Conservation (phyloP, 768 basidiomycete species). For the Boletus edulis region DNA sequence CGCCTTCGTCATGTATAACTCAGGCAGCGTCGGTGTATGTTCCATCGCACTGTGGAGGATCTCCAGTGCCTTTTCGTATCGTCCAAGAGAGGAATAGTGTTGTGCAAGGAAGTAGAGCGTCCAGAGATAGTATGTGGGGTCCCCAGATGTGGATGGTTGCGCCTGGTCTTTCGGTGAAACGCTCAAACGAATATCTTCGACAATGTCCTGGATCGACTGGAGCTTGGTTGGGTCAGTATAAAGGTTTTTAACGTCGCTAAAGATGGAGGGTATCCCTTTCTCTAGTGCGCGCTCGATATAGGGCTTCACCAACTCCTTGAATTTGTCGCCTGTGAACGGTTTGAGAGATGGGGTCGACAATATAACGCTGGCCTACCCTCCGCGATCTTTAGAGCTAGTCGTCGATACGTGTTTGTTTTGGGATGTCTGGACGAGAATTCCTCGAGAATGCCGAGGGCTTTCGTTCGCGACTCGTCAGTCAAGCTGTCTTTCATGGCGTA, state of each 20-base stretch:
- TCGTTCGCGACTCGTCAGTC: constrained; percentile 47
- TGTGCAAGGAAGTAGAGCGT: constrained; percentile 93
- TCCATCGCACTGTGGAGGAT: constrained; percentile 62
- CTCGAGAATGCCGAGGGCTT: constrained; percentile 56
- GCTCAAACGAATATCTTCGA: constrained; percentile 46
- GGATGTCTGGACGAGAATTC: constrained; percentile 64
- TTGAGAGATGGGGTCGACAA: neutral
- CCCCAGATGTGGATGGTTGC: constrained; percentile 22
- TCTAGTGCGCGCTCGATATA: constrained; percentile 71
- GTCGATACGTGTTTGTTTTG: constrained; percentile 64
- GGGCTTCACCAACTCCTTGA: constrained; percentile 56
- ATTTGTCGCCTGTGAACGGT: constrained; percentile 52
- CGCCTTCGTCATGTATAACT: constrained; percentile 78
- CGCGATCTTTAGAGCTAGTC: constrained; percentile 70
- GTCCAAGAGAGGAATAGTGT: constrained; percentile 69
- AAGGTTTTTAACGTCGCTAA: constrained; percentile 86
- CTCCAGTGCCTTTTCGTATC: constrained; percentile 47
- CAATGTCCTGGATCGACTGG: constrained; percentile 63
- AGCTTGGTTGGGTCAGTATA: constrained; percentile 69
- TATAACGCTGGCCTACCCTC: constrained; percentile 35
- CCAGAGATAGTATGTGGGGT: constrained; percentile 89
- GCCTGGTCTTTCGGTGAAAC: constrained; percentile 37
- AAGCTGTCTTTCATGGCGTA: constrained; percentile 34
- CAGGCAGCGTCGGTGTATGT: constrained; percentile 94
- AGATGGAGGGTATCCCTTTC: constrained; percentile 91